Evolutionary conservation across 345 rosid species (phyloP).

Genomic region (Passiflora organensis): DNA sequence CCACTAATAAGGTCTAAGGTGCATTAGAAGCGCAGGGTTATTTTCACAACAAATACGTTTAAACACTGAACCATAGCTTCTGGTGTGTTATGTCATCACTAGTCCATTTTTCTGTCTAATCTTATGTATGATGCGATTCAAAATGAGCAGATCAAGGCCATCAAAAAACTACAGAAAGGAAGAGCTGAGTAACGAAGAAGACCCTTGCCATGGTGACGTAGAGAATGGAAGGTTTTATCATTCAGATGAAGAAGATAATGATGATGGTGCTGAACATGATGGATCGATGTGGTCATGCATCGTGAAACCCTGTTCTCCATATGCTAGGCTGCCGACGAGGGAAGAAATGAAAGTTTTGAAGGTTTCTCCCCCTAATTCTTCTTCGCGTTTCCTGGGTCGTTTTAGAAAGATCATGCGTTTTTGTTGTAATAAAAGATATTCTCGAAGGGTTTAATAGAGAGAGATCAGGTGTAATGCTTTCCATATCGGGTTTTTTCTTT

Average conservation of each 20-base stretch:
- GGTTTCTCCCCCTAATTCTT: conserved; percentile 21
- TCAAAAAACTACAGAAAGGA: conserved; percentile 12
- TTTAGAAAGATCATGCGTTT: conserved; percentile 39
- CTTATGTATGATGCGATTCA: neutral
- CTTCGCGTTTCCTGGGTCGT: conserved; percentile 23
- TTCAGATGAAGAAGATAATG: conserved; percentile 1
- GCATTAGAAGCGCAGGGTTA: too few species aligned
- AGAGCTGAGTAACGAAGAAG: conserved; percentile 18
- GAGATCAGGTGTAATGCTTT: too few species aligned
- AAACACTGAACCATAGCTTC: too few species aligned
- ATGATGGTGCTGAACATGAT: conserved; percentile 1
- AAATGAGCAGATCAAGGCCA: conserved; percentile 24
- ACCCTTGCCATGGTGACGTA: conserved; percentile 1
- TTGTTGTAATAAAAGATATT: conserved; percentile 27
- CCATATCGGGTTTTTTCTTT: neutral
- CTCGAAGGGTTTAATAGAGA: conserved; percentile 16
- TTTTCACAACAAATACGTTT: too few species aligned
- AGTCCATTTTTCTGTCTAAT: too few species aligned
- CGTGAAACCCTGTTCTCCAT: conserved; percentile 36
- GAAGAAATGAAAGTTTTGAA: conserved; percentile 19
- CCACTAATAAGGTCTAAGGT: too few species aligned
- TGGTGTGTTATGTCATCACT: too few species aligned
- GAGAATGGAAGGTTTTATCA: conserved; percentile 22
- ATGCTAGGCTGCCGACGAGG: conserved; percentile 27
- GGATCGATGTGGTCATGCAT: conserved; percentile 18